Percentiles rank a stretch among this genome's conserved stretches.
Evolutionary conservation across 495 filamentous ascomycete species (phyloP).

Genomic region (Darksidea phi): DNA sequence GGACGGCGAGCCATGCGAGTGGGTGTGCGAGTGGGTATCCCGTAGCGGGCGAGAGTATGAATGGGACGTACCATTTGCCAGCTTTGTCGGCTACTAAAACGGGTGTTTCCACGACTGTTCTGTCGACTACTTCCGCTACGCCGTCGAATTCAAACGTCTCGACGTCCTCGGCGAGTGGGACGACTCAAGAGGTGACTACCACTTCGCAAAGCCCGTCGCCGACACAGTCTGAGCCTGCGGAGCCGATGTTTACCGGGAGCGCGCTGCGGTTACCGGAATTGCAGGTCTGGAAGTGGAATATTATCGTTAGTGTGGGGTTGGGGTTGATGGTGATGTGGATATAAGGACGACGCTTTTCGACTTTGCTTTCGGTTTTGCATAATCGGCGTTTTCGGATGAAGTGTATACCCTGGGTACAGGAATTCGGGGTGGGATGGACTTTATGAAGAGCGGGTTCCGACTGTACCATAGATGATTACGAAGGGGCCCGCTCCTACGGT

Average conservation of each 20-base stretch:
- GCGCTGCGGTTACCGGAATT: not conserved
- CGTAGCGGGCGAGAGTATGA: no score
- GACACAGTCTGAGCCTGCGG: not conserved
- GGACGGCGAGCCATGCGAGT: no score
- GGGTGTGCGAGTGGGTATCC: no score
- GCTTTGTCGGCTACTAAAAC: no score
- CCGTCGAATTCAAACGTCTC: not conserved
- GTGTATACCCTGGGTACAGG: no score
- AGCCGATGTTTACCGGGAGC: not conserved
- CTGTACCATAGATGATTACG: no score
- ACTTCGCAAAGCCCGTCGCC: not conserved
- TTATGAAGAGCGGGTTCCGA: no score
- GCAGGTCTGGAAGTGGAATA: not conserved
- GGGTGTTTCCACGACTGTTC: no score
- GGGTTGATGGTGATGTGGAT: not conserved
- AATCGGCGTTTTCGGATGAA: not conserved
- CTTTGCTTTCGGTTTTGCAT: not conserved
- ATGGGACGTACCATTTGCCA: no score
- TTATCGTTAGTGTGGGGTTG: not conserved
- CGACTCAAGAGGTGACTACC: not conserved
- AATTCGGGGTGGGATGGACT: no score
- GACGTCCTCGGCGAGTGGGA: not conserved
- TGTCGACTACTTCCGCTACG: no score
- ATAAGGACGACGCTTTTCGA: not conserved
- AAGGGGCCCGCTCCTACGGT: no score